Evolutionary conservation across 2,329 filamentous ascomycete species (phyloP).

Genomic region (Colletotrichum melonis): DNA sequence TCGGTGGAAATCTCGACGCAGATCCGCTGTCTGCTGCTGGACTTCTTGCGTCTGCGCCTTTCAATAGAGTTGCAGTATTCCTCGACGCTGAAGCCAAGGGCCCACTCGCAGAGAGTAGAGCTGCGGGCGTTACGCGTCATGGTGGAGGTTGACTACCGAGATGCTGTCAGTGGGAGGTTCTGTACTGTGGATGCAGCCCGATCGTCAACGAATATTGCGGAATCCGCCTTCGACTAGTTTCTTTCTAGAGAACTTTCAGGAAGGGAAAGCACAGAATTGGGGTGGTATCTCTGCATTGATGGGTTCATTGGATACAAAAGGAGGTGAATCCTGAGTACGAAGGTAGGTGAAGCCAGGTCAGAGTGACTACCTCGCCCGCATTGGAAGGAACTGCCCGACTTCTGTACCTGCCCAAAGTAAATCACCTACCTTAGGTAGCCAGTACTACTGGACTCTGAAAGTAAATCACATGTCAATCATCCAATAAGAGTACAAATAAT

Average conservation of each 20-base stretch:
- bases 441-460: too few species aligned
- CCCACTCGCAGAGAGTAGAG: slow-evolving; percentile 52
- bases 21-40: slow-evolving; percentile 41
- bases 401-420: neutral
- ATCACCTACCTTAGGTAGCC: too few species aligned
- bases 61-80: slow-evolving; percentile 37
- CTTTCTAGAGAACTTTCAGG: neutral
- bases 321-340: neutral
- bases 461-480: too few species aligned
- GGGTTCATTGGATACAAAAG: neutral
- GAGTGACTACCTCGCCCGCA: neutral
- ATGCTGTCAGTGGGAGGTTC: neutral
- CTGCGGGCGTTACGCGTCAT: slow-evolving; percentile 31
- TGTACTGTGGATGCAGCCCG: too few species aligned
- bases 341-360: neutral
- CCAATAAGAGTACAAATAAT: too few species aligned
- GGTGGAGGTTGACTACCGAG: neutral
- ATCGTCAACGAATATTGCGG: neutral
- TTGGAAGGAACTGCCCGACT: neutral
- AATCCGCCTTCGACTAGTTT: neutral
- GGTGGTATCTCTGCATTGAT: neutral
- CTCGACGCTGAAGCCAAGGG: slow-evolving; percentile 50
- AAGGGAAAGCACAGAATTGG: neutral
- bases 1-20: slow-evolving; percentile 59
- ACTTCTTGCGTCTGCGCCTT: slow-evolving; percentile 21